Conservation (phyloP, 139 green algal genomes). For the Picochlorum sp. region DNA sequence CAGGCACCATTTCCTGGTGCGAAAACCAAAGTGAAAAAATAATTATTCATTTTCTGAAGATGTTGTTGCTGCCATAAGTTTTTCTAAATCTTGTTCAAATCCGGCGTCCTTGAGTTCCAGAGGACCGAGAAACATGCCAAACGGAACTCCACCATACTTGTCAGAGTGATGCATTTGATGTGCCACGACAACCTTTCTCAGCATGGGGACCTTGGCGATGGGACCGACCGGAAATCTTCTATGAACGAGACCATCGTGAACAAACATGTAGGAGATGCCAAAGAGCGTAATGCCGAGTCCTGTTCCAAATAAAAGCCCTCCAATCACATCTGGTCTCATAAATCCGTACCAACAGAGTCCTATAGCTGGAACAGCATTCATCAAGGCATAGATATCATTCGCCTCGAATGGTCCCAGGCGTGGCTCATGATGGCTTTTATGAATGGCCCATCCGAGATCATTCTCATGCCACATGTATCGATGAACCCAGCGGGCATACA, state of each 20-base stretch:
- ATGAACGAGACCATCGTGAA: conserved; percentile 96
- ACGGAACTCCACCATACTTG: conserved; percentile 89
- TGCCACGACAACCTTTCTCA: conserved; percentile 78
- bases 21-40: not conserved
- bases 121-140: conserved; percentile 87
- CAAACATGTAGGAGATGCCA: conserved; percentile 97
- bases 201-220: conserved; percentile 74
- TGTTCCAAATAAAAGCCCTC: conserved; percentile 76
- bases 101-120: conserved; percentile 29
- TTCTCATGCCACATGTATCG: conserved; percentile 90
- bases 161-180: conserved; percentile 93
- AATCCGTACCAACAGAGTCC: conserved; percentile 85
- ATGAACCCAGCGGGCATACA: conserved; percentile 39
- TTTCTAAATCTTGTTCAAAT: conserved; percentile 16
- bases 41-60: not conserved
- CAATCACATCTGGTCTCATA: conserved; percentile 60
- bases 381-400: conserved; percentile 94
- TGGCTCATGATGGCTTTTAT: conserved; percentile 89
- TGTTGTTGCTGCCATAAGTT: conserved; percentile 31
- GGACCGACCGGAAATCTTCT: conserved; percentile 85
- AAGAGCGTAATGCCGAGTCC: conserved; percentile 96
- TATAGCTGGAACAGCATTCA: conserved; percentile 88
- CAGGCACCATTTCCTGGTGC: conserved; percentile 1
- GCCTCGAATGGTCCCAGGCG: conserved; percentile 85
- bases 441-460: conserved; percentile 64